Evolutionary conservation across 352 stramenopile species (phyloP).

Genomic region (Phytophthora fragariaefolia): DNA sequence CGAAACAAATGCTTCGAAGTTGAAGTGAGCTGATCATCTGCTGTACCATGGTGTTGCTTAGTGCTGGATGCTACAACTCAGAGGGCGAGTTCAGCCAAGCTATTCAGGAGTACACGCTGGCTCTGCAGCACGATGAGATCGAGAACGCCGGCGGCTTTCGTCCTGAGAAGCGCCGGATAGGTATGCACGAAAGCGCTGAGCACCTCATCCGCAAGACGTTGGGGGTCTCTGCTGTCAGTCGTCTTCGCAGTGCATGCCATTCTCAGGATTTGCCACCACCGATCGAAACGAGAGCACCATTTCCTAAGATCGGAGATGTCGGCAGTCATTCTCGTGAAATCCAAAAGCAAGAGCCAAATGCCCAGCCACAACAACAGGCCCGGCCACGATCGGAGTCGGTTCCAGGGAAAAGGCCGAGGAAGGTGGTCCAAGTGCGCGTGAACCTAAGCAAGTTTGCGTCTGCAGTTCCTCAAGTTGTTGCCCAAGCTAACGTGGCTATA

Average conservation of each 20-base stretch:
- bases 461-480: not conserved
- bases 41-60: slow-evolving; percentile 22
- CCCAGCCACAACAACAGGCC: not conserved
- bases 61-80: slow-evolving; percentile 75
- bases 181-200: slow-evolving; percentile 32
- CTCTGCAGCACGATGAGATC: slow-evolving; percentile 69
- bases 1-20: not conserved
- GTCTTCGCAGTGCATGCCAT: slow-evolving; percentile 4
- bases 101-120: slow-evolving; percentile 81
- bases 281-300: not conserved
- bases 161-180: slow-evolving; percentile 28
- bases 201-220: slow-evolving; percentile 33
- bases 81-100: slow-evolving; percentile 74
- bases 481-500: not conserved
- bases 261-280: not conserved
- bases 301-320: not conserved
- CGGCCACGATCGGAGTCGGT: slow-evolving; percentile 6
- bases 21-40: not conserved
- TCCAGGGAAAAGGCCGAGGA: slow-evolving; percentile 24
- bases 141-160: slow-evolving; percentile 44
- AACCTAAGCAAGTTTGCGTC: slow-evolving; percentile 45
- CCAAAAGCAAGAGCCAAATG: slow-evolving; percentile 2
- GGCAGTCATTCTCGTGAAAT: not conserved
- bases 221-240: slow-evolving; percentile 11
- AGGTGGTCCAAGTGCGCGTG: slow-evolving; percentile 58